Evolutionary conservation across 768 basidiomycete species (phyloP).

Genomic region (Leccinum uliginosum): DNA sequence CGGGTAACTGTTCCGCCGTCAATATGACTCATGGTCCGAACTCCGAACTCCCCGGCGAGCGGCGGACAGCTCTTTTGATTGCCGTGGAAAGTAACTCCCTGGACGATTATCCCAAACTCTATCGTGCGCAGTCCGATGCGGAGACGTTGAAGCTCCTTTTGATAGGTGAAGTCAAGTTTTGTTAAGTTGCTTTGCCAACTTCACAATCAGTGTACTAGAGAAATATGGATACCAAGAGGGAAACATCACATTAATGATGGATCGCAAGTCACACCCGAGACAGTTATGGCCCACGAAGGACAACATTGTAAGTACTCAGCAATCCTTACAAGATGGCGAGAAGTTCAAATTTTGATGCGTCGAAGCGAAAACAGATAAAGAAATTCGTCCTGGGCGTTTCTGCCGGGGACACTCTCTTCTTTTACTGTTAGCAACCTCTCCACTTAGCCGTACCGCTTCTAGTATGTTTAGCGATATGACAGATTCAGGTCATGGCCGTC

Average conservation of each 20-base stretch:
- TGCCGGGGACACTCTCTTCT: constrained; percentile 50
- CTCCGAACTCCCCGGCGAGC: constrained; percentile 2
- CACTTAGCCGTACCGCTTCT: neutral
- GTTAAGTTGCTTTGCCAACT: neutral
- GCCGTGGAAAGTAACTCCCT: constrained; percentile 11
- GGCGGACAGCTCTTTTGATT: constrained; percentile 24
- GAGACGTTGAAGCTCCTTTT: constrained; percentile 12
- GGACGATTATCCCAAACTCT: neutral
- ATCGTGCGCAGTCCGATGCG: constrained; percentile 16
- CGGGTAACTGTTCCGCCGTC: neutral
- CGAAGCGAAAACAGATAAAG: constrained; percentile 39
- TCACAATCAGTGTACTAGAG: constrained; percentile 22
- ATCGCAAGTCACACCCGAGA: constrained; percentile 24
- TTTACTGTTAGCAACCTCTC: constrained; percentile 43
- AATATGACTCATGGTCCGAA: constrained; percentile 6
- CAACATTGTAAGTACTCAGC: constrained; percentile 39
- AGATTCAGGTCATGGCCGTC: constrained; percentile 51
- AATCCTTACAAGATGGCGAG: neutral
- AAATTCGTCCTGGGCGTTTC: constrained; percentile 41
- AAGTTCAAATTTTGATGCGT: neutral
- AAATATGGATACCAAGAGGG: constrained; percentile 35
- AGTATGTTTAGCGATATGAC: neutral
- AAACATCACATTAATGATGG: constrained; percentile 43
- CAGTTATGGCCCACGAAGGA: constrained; percentile 37
- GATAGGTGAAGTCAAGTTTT: constrained; percentile 16